phyloP scores from a whole-genome alignment of 768 basidiomycete genomes.

The Hydnomerulius pinastri region DNA sequence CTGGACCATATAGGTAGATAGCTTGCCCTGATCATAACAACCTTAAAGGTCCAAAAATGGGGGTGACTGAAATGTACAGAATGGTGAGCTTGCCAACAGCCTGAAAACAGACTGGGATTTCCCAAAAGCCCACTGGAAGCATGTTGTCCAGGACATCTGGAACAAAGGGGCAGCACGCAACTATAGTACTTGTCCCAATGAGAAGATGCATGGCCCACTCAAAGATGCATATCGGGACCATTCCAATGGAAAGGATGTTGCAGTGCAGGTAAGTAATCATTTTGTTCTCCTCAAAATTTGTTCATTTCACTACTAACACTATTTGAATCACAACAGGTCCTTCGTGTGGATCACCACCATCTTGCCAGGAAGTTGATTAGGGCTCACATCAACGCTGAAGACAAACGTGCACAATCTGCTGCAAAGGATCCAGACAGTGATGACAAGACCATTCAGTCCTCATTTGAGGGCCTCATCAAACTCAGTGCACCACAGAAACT shows the following conservation, averaged over 20 bases:
- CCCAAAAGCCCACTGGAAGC: slow-evolving; percentile 35
- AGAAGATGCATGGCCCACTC: slow-evolving; percentile 29
- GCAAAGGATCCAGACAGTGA: background rate
- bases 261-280: slow-evolving; percentile 32
- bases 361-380: slow-evolving; percentile 8
- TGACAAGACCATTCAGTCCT: background rate
- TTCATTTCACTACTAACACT: background rate
- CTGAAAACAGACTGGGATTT: slow-evolving; percentile 35
- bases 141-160: slow-evolving; percentile 34
- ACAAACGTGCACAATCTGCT: too few species aligned
- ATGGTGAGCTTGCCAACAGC: too few species aligned
- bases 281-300: too few species aligned
- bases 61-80: too few species aligned
- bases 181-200: slow-evolving; percentile 34
- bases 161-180: slow-evolving; percentile 32
- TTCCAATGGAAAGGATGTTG: slow-evolving; percentile 38
- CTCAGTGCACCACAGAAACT: background rate
- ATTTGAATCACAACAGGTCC: too few species aligned
- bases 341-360: slow-evolving; percentile 14
- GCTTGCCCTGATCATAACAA: too few species aligned
- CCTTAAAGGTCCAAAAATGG: too few species aligned
- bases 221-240: slow-evolving; percentile 26
- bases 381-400: background rate
- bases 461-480: background rate
- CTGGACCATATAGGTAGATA: too few species aligned